Evolutionary conservation across 164 flowering plant genomes (phyloP).

Genomic region (Platanus orientalis): DNA sequence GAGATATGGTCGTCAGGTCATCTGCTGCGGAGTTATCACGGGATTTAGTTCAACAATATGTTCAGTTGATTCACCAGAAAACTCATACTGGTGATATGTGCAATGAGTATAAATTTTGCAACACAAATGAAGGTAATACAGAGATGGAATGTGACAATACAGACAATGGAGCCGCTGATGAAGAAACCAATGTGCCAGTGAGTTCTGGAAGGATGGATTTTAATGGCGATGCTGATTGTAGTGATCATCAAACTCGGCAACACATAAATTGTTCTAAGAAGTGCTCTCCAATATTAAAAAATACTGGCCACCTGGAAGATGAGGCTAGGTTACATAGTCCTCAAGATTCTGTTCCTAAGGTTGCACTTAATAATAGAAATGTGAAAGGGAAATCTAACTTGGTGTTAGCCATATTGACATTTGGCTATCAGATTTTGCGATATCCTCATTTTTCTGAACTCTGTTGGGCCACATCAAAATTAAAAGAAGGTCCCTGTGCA

Average conservation of each 20-base stretch:
- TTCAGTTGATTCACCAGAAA: conserved; percentile 60
- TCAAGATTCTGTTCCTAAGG: conserved; percentile 24
- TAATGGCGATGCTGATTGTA: conserved; percentile 2
- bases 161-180: conserved; percentile 19
- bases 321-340: conserved; percentile 14
- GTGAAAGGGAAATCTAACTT: conserved; percentile 62
- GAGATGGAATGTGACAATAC: conserved; percentile 8
- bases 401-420: conserved; percentile 58
- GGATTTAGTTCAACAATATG: conserved; percentile 51
- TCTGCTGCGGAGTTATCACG: conserved; percentile 54
- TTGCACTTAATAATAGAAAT: conserved; percentile 25
- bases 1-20: conserved; percentile 41
- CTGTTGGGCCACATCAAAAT: conserved; percentile 95
- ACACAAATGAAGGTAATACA: conserved; percentile 13
- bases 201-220: conserved; percentile 4
- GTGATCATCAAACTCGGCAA: conserved; percentile 4
- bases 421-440: conserved; percentile 85
- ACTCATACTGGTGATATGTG: conserved; percentile 28
- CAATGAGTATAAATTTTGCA: conserved; percentile 18
- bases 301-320: conserved; percentile 7
- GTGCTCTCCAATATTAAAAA: conserved; percentile 1
- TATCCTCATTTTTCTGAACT: conserved; percentile 97
- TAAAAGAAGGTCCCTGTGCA: conserved; percentile 86
- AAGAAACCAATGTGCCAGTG: neutral
- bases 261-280: conserved; percentile 2